Conservation (phyloP, 176 grass and related monocot genomes). For the Ensete ventricosum region DNA sequence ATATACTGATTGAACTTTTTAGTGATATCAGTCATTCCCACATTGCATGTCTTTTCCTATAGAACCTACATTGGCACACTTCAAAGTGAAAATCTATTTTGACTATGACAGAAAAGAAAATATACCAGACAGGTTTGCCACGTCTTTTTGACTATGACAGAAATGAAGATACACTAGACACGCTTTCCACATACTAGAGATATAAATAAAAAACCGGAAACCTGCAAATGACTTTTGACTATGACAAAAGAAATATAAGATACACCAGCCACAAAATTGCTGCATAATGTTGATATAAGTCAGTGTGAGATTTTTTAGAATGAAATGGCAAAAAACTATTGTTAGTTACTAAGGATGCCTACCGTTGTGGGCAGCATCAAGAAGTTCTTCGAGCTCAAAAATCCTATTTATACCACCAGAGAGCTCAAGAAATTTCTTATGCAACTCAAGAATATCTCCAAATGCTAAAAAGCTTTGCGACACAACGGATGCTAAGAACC, state of each 20-base stretch:
- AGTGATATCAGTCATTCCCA: no score
- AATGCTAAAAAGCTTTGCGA: constrained; percentile 98
- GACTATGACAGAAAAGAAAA: no score
- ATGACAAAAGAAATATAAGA: no score
- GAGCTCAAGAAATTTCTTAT: constrained; percentile 93
- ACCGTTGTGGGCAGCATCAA: constrained; percentile 65
- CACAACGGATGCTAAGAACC: constrained; percentile 92
- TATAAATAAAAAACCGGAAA: neutral
- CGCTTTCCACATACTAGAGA: neutral
- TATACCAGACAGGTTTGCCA: no score
- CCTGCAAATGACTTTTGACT: neutral
- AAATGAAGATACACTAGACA: no score
- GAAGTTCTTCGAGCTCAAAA: constrained; percentile 88
- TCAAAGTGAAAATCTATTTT: no score
- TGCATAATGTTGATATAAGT: no score
- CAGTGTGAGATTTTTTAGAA: neutral
- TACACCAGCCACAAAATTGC: no score
- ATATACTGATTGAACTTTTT: no score
- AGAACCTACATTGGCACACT: no score
- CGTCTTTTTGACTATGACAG: no score
- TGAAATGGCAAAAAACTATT: constrained; percentile 6
- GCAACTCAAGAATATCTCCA: constrained; percentile 90
- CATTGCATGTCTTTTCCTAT: no score
- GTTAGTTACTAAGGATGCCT: constrained; percentile 23
- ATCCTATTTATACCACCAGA: constrained; percentile 92